Percentiles rank a stretch among this genome's conserved stretches.
Evolutionary conservation across 225 moss, liverwort and hornwort species (phyloP).

Genomic region (Physcomitrium patens): DNA sequence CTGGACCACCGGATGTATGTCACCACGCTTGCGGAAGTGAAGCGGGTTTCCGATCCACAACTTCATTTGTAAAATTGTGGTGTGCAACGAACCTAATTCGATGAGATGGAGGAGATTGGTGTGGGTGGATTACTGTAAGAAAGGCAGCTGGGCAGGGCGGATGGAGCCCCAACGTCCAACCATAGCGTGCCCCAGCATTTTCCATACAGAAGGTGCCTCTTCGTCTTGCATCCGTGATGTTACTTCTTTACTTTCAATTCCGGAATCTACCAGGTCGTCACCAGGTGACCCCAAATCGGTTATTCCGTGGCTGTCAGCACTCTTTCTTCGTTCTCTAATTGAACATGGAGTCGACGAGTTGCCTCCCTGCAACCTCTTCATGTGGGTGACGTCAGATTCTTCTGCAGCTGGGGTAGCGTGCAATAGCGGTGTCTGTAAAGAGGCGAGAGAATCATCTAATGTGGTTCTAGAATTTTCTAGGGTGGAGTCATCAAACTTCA

Average conservation of each 20-base stretch:
- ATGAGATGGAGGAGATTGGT: too few relatives aligned
- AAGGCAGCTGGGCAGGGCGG: conserved; percentile 38
- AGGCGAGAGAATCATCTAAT: conserved; percentile 26
- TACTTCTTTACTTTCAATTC: conserved; percentile 36
- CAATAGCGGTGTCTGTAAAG: conserved; percentile 48
- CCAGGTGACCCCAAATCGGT: conserved; percentile 31
- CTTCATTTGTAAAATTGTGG: too few relatives aligned
- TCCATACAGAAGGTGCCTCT: conserved; percentile 50
- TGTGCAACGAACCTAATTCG: too few relatives aligned
- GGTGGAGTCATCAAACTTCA: conserved; percentile 53
- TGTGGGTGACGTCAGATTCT: background rate
- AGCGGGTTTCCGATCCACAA: too few relatives aligned
- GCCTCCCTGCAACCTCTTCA: conserved; percentile 26
- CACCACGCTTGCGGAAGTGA: too few relatives aligned
- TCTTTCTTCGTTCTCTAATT: conserved; percentile 27
- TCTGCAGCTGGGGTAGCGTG: background rate
- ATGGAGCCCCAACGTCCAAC: conserved; percentile 93
- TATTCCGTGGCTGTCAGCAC: conserved; percentile 22
- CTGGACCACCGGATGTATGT: too few relatives aligned
- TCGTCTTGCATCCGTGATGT: conserved; percentile 13
- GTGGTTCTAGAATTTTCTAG: conserved; percentile 25
- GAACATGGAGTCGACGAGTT: conserved; percentile 35
- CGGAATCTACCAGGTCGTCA: conserved; percentile 25
- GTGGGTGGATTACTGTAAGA: conserved; percentile 27
- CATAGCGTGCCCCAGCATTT: conserved; percentile 71